Evolutionary conservation across 1,139 yeast genomes (phyloP).

Genomic region (Fermentozyma sake): DNA sequence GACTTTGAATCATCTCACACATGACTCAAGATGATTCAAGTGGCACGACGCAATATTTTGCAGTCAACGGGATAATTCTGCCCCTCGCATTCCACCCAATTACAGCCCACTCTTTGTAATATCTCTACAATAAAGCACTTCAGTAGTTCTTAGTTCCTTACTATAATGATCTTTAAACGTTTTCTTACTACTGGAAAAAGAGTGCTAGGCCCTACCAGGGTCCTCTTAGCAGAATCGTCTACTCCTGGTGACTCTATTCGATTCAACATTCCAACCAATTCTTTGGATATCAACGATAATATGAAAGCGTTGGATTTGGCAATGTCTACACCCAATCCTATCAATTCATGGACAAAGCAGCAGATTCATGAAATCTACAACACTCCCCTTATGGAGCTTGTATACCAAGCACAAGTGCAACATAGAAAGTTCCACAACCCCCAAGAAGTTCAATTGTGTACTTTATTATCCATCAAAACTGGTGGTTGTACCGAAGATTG

Average conservation of each 20-base stretch:
- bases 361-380: slow-evolving; percentile 58
- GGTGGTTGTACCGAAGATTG: slow-evolving; percentile 86
- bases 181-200: too few relatives aligned
- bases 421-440: slow-evolving; percentile 70
- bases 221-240: too few relatives aligned
- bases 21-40: slow-evolving; percentile 3
- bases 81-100: too few relatives aligned
- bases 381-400: slow-evolving; percentile 62
- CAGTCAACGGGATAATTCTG: too few relatives aligned
- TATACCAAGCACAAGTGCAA: slow-evolving; percentile 58
- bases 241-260: too few relatives aligned
- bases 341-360: slow-evolving; percentile 54
- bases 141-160: too few relatives aligned
- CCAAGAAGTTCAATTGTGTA: slow-evolving; percentile 67
- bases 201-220: too few relatives aligned
- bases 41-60: too few relatives aligned
- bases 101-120: too few relatives aligned
- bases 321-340: slow-evolving; percentile 23
- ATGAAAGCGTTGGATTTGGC: slow-evolving; percentile 13
- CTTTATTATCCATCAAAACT: slow-evolving; percentile 67
- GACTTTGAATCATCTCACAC: slow-evolving; percentile 4
- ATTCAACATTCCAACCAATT: slow-evolving; percentile 9
- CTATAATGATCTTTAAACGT: too few relatives aligned
- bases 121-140: too few relatives aligned
- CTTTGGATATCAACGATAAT: slow-evolving; percentile 2